phyloP scores from a whole-genome alignment of 2,329 filamentous ascomycete species.

The Dactylonectria estremocensis region DNA sequence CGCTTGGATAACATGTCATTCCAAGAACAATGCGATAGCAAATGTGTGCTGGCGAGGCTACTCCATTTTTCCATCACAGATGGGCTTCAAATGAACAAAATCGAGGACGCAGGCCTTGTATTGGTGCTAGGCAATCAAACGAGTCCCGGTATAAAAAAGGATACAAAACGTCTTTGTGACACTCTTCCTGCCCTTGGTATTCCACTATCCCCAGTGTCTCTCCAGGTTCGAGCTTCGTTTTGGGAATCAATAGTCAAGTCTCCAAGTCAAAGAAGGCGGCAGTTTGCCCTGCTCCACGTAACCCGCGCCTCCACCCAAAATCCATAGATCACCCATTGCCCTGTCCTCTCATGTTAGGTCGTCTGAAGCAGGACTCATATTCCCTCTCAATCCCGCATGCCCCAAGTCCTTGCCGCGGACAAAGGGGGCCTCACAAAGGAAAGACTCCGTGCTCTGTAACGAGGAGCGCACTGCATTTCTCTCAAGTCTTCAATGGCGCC shows the following conservation, averaged over 20 bases:
- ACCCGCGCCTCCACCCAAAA: conserved; percentile 11
- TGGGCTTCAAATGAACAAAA: not conserved
- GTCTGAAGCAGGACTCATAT: conserved; percentile 13
- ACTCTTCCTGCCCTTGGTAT: conserved; percentile 9
- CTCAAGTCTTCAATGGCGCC: conserved; percentile 34
- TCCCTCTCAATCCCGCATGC: conserved; percentile 11
- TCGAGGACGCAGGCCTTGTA: conserved; percentile 21
- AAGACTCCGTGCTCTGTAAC: conserved; percentile 35
- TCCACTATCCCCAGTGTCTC: conserved; percentile 9
- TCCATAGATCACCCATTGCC: conserved; percentile 25
- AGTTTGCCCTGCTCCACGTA: conserved; percentile 6
- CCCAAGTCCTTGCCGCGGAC: conserved; percentile 16
- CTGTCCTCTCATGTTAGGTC: conserved; percentile 36
- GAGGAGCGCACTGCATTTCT: conserved; percentile 23
- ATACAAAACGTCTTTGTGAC: conserved; percentile 29
- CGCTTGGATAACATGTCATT: not conserved
- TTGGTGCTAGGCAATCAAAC: conserved; percentile 26
- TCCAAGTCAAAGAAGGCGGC: conserved; percentile 9
- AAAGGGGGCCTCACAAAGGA: conserved; percentile 36
- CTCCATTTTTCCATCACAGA: conserved; percentile 4
- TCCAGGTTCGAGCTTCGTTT: conserved; percentile 9
- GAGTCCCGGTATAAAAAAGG: conserved; percentile 22
- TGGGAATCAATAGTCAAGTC: conserved; percentile 19
- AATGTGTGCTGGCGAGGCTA: not conserved
- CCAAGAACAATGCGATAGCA: not conserved